Conservation (phyloP, 1,139 yeast species). For the Taphrina communis region DNA sequence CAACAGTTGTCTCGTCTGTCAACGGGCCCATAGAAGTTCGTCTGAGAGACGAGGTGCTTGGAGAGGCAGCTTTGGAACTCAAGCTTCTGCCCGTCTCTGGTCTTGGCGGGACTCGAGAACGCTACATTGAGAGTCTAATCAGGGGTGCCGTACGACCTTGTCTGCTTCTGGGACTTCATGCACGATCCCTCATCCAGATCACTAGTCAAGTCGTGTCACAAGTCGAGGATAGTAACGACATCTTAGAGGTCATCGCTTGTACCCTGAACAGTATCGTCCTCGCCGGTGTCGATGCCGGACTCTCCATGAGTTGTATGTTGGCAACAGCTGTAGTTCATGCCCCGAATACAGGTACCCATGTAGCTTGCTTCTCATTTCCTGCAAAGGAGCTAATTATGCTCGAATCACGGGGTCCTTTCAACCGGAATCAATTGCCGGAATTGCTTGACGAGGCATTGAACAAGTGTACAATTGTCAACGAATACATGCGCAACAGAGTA, state of each 20-base stretch:
- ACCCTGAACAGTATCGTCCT: slow-evolving; percentile 73
- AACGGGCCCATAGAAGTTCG: slow-evolving; percentile 92
- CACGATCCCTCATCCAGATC: slow-evolving; percentile 82
- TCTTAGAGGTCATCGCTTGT: slow-evolving; percentile 56
- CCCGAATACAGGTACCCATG: slow-evolving; percentile 4
- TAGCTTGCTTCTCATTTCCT: slow-evolving; percentile 32
- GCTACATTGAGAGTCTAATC: slow-evolving; percentile 72
- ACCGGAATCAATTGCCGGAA: background rate
- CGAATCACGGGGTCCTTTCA: slow-evolving; percentile 25
- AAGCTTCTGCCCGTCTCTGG: slow-evolving; percentile 80
- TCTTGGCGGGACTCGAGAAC: slow-evolving; percentile 74
- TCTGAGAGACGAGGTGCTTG: slow-evolving; percentile 82
- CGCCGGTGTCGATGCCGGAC: slow-evolving; percentile 80
- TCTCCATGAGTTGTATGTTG: slow-evolving; percentile 59
- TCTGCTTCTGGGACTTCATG: slow-evolving; percentile 71
- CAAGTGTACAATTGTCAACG: slow-evolving; percentile 3
- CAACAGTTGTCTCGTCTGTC: slow-evolving; percentile 65
- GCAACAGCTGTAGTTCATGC: slow-evolving; percentile 13
- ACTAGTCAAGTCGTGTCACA: slow-evolving; percentile 79
- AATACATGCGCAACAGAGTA: slow-evolving; percentile 4
- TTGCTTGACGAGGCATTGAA: background rate
- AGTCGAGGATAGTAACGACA: slow-evolving; percentile 54
- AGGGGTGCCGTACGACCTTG: slow-evolving; percentile 66
- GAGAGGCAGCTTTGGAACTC: slow-evolving; percentile 77
- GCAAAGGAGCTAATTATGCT: slow-evolving; percentile 25